Evolutionary conservation across 345 rosid species (phyloP).

Genomic region (Kernera saxatilis): DNA sequence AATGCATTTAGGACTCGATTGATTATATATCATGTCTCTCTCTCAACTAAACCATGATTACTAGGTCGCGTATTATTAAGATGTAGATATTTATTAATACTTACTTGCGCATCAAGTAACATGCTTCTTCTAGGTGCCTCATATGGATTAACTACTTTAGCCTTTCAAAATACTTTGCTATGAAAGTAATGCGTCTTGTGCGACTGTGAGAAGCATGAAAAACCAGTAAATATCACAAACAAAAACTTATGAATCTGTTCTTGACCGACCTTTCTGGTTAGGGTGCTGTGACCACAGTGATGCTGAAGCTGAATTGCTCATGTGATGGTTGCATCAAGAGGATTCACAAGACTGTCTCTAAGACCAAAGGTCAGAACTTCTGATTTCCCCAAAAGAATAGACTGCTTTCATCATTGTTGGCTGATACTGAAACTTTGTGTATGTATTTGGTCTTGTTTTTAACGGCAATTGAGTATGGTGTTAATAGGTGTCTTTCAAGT

Average conservation of each 20-base stretch:
- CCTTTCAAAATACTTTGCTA: background rate
- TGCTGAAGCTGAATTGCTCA: slow-evolving; percentile 52
- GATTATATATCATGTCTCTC: background rate
- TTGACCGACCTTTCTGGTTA: background rate
- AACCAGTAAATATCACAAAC: too few species aligned
- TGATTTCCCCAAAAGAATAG: background rate
- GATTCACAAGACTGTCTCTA: slow-evolving; percentile 44
- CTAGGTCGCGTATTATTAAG: background rate
- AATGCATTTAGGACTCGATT: background rate
- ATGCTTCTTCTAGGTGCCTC: background rate
- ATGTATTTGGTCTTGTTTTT: background rate
- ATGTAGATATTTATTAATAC: background rate
- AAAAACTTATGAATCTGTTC: background rate
- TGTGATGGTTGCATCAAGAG: slow-evolving; percentile 75
- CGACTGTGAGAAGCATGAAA: slow-evolving; percentile 22
- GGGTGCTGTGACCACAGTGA: slow-evolving; percentile 56
- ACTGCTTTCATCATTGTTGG: background rate
- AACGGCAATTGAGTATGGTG: background rate
- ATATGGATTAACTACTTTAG: background rate
- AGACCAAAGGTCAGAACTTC: slow-evolving; percentile 46
- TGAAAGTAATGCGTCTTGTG: slow-evolving; percentile 3
- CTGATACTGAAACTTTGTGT: background rate
- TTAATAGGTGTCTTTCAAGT: slow-evolving; percentile 49
- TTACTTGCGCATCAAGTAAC: slow-evolving; percentile 13
- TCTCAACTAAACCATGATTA: background rate